phyloP scores from a whole-genome alignment of 2,329 filamentous ascomycete genomes.

The Neonectria ditissima region DNA sequence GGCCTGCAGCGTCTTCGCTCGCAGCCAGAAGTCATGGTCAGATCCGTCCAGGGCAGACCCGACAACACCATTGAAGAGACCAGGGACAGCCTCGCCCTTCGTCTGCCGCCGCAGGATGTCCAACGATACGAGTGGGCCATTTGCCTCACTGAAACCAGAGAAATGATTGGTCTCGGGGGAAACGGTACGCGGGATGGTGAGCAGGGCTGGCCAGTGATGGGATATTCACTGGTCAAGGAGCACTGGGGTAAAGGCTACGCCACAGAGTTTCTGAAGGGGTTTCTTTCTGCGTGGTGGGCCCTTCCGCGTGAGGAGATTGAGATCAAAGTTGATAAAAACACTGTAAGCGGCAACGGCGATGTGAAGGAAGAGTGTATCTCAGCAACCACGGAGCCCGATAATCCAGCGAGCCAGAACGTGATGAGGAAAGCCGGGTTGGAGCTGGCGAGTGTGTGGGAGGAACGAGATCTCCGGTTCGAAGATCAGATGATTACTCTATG shows the following conservation, averaged over 20 bases:
- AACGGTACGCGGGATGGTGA: slow-evolving; percentile 50
- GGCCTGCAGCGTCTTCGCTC: slow-evolving; percentile 64
- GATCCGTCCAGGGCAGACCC: slow-evolving; percentile 57
- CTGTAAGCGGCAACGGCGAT: neutral
- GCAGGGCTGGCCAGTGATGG: slow-evolving; percentile 67
- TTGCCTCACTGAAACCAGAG: slow-evolving; percentile 56
- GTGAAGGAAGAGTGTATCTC: neutral
- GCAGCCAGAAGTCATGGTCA: slow-evolving; percentile 72
- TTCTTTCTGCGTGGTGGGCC: slow-evolving; percentile 59
- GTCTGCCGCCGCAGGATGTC: slow-evolving; percentile 61
- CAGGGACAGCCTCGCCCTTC: slow-evolving; percentile 51
- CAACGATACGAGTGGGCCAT: slow-evolving; percentile 69
- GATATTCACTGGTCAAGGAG: slow-evolving; percentile 66
- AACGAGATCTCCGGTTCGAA: neutral
- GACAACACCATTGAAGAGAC: slow-evolving; percentile 61
- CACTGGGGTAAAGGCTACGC: slow-evolving; percentile 68
- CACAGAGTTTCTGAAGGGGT: slow-evolving; percentile 65
- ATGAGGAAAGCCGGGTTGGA: neutral
- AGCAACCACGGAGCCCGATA: neutral
- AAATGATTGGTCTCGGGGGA: slow-evolving; percentile 64
- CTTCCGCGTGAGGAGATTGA: slow-evolving; percentile 61
- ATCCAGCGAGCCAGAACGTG: neutral
- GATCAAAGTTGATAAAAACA: slow-evolving; percentile 53
- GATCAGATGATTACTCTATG: neutral
- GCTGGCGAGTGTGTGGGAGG: neutral